Evolutionary conservation across 805 yeast species (phyloP).

Genomic region (Metschnikowia drakensbergensis): DNA sequence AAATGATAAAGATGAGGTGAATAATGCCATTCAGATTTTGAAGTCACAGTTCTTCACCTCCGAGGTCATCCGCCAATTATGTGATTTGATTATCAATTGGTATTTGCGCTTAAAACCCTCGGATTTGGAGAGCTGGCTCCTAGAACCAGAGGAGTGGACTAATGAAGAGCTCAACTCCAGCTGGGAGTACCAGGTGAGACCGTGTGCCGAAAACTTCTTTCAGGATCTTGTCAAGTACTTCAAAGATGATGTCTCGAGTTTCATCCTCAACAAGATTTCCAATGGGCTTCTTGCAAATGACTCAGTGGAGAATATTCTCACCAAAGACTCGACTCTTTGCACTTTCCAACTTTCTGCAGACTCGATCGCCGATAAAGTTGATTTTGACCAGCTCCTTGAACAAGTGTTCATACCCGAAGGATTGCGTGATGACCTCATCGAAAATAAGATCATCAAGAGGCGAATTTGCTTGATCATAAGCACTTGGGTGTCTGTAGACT

Average conservation of each 20-base stretch:
- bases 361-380: conserved; percentile 60
- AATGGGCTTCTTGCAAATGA: conserved; percentile 29
- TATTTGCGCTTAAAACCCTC: conserved; percentile 69
- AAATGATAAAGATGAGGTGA: conserved; percentile 61
- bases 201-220: conserved; percentile 83
- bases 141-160: conserved; percentile 92
- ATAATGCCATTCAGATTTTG: conserved; percentile 50
- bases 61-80: conserved; percentile 50
- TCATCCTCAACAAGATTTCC: conserved; percentile 59
- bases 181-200: conserved; percentile 81
- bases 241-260: conserved; percentile 50
- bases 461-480: conserved; percentile 71
- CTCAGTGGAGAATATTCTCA: conserved; percentile 48
- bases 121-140: conserved; percentile 77
- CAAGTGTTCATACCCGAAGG: conserved; percentile 69
- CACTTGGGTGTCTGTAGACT: conserved; percentile 75
- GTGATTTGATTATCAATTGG: conserved; percentile 66
- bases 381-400: conserved; percentile 61
- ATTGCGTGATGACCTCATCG: conserved; percentile 39
- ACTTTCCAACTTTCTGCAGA: conserved; percentile 77
- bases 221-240: conserved; percentile 67
- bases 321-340: conserved; percentile 75
- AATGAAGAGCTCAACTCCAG: conserved; percentile 71
- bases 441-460: conserved; percentile 64
- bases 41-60: conserved; percentile 56